Evolutionary conservation across 2,329 filamentous ascomycete species (phyloP), one percentile per base, ranked within the genome.

Genomic region (Fusarium ambrosium): DNA sequence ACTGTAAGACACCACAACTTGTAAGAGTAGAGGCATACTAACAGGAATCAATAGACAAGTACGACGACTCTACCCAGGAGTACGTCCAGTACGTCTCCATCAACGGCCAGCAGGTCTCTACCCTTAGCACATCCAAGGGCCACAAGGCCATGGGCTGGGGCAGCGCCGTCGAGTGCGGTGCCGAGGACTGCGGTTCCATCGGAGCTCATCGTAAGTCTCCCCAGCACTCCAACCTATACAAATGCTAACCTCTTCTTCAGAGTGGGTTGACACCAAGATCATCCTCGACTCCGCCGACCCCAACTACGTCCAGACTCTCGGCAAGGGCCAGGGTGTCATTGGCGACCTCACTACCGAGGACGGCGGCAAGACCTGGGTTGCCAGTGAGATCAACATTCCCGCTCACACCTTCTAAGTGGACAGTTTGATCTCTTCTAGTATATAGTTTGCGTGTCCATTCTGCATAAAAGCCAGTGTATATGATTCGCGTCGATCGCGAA

Each of bases 101-200:
- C 64, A 78, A 77, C 43, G 75, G 68, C 7, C 9, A 75, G 29
- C 53, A 68, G 1, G 82, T 87, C 34, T 84, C 84, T 0, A 86
- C 81, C 0, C 81, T 88, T 3, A 87, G 85, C 2, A 87, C 86
- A 58, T 84, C 80, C 62, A 82, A 83, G 68, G 85, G 82, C 27
- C 74, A 84, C 27, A 71, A 84, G 9, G 85, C 85, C 4, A 74
- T 82, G 78, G 84, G 85, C 72, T 86, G 84, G 81, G 85, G 84
- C 3, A 84, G 82, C 43, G 81, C 85, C 1, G 82, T 86, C 20
- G 90, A 93, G 80, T 91, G 90, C 81, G 94, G 92, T 64, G 92
- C 91, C 81, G 92, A 95, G 83, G 92, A 93, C 86, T 95, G 94
- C 87, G 94, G 94, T 74, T 78, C 72, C 2, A 64, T 80, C 22